Conservation (phyloP, 2,329 filamentous ascomycete species). For the Colletotrichum higginsianum region DNA sequence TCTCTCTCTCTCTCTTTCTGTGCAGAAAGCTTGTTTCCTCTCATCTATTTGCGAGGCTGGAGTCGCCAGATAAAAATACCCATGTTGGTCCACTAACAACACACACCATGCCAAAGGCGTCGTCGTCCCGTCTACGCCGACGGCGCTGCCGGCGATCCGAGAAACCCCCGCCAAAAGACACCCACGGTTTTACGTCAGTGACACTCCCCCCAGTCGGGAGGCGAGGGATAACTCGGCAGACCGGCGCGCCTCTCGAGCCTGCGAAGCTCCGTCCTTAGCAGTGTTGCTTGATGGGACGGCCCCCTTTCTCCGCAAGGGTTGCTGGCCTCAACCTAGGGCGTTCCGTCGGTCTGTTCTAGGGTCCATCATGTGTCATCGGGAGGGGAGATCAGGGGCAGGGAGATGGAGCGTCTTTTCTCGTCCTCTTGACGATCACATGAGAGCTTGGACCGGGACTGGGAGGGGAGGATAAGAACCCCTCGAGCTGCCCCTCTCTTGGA, state of each 20-base stretch:
- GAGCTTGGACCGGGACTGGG: slow-evolving; percentile 2
- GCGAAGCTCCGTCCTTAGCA: too few relatives aligned
- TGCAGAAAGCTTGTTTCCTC: background rate
- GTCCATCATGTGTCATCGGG: slow-evolving; percentile 5
- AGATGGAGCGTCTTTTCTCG: background rate
- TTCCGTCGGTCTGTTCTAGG: slow-evolving; percentile 21
- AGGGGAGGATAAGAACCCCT: slow-evolving; percentile 33
- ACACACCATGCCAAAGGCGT: background rate
- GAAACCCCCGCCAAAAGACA: slow-evolving; percentile 22
- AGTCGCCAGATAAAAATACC: too few relatives aligned
- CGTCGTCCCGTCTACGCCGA: background rate
- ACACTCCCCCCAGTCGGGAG: background rate
- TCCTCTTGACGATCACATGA: slow-evolving; percentile 29
- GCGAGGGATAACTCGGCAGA: slow-evolving; percentile 24
- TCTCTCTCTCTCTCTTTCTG: background rate
- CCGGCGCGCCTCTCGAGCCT: background rate
- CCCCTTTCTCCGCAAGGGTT: slow-evolving; percentile 10
- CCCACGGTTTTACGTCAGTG: slow-evolving; percentile 27
- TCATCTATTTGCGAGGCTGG: background rate
- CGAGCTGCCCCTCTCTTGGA: slow-evolving; percentile 5
- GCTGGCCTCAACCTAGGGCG: slow-evolving; percentile 11
- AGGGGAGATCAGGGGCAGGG: slow-evolving; percentile 16
- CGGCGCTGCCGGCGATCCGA: slow-evolving; percentile 33
- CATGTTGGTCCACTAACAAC: background rate
- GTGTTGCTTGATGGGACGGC: background rate